Evolutionary conservation across 1,284 basidiomycete species (phyloP).

Genomic region (Tilletia indica): DNA sequence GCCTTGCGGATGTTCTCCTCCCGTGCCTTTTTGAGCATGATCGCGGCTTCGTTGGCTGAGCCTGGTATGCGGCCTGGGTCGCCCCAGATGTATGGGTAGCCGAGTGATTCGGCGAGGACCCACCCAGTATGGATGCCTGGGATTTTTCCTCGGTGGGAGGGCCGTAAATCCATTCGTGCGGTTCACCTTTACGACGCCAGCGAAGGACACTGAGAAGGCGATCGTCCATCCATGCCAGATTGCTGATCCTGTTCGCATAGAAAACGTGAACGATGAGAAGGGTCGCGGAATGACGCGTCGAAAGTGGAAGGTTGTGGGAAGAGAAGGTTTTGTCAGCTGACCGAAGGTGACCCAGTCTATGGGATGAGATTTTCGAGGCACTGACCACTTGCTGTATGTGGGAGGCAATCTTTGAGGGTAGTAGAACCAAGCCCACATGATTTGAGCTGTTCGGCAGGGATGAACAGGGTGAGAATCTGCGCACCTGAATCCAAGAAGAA

Average conservation of each 20-base stretch:
- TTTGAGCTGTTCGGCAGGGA: conserved; percentile 29
- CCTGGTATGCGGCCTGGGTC: conserved; percentile 37
- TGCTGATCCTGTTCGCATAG: conserved; percentile 29
- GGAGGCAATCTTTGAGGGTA: conserved; percentile 48
- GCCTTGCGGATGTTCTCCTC: background rate
- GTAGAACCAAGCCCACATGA: conserved; percentile 56
- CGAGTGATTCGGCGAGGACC: conserved; percentile 38
- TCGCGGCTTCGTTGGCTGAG: conserved; percentile 27
- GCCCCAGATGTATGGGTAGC: conserved; percentile 45
- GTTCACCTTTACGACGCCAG: conserved; percentile 41
- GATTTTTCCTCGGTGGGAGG: conserved; percentile 2
- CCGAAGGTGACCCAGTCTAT: too few species aligned
- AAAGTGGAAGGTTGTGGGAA: too few species aligned
- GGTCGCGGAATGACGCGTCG: too few species aligned
- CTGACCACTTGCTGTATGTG: conserved; percentile 52
- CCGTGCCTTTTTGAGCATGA: conserved; percentile 23
- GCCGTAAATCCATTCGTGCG: conserved; percentile 50
- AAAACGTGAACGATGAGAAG: background rate
- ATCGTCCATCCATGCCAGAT: conserved; percentile 56
- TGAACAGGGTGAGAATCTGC: background rate
- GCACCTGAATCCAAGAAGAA: background rate
- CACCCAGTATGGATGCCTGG: too few species aligned
- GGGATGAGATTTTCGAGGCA: background rate
- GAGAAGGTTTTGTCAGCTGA: too few species aligned
- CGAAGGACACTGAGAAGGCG: conserved; percentile 50